phyloP scores from a whole-genome alignment of 1,284 basidiomycete species.

The Sanghuangporus weigelae region DNA sequence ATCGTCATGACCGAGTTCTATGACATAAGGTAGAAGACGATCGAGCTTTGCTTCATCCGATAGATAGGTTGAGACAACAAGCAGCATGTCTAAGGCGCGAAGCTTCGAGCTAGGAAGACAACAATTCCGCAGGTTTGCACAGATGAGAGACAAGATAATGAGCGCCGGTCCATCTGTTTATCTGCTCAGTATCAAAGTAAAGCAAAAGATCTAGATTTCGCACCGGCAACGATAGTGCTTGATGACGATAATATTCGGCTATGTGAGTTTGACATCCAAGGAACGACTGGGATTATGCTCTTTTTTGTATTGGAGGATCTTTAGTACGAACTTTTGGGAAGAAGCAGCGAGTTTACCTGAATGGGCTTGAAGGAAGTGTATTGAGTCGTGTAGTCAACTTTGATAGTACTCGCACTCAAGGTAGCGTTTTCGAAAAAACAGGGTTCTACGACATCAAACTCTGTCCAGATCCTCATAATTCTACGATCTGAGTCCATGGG shows the following conservation, averaged over 20 bases:
- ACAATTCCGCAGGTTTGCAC: conserved; percentile 89
- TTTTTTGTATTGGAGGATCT: conserved; percentile 25
- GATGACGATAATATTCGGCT: background rate
- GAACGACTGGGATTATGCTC: conserved; percentile 74
- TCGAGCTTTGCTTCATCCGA: conserved; percentile 96
- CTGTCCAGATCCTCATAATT: conserved; percentile 74
- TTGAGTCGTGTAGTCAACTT: conserved; percentile 43
- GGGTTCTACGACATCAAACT: conserved; percentile 74
- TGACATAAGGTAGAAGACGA: conserved; percentile 87
- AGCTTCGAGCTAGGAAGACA: conserved; percentile 82
- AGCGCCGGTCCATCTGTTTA: conserved; percentile 71
- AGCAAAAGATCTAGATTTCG: background rate
- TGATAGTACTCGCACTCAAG: conserved; percentile 46
- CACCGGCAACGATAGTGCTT: conserved; percentile 10
- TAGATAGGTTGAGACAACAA: conserved; percentile 78
- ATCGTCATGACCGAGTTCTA: conserved; percentile 86
- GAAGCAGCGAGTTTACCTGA: conserved; percentile 39
- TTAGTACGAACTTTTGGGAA: background rate
- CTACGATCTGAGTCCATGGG: conserved; percentile 76
- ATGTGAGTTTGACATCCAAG: conserved; percentile 60
- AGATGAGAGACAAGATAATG: conserved; percentile 78
- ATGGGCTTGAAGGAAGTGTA: conserved; percentile 47
- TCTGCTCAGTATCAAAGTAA: background rate
- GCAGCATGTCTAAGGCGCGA: conserved; percentile 81
- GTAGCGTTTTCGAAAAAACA: conserved; percentile 54